These are phyloP conservation scores for Quercus gilva DNA, from an alignment of 306 rosid genomes.

Conservation along the genomic window DNA sequence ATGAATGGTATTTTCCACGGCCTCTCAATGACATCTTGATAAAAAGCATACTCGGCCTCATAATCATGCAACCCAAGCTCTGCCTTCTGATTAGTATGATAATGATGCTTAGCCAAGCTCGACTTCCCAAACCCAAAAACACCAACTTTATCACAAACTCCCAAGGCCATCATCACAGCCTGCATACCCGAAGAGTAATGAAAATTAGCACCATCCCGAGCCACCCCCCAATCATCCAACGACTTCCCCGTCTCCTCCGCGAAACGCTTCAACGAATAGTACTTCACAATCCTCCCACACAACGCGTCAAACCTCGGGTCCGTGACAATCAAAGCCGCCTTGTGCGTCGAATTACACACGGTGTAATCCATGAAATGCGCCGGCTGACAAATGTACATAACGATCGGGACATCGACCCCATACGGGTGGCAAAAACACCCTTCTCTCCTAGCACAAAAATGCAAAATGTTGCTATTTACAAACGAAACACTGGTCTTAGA, in stretches of 20 bases:
- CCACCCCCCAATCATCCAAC: slow-evolving; percentile 64
- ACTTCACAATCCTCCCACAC: slow-evolving; percentile 80
- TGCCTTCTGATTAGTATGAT: slow-evolving; percentile 86
- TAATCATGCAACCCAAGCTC: slow-evolving; percentile 93
- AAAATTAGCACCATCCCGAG: slow-evolving; percentile 70
- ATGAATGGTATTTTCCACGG: slow-evolving; percentile 67
- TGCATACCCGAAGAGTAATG: slow-evolving; percentile 99
- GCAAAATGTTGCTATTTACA: slow-evolving; percentile 86
- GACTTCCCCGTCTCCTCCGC: slow-evolving; percentile 66
- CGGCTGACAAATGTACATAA: slow-evolving; percentile 93
- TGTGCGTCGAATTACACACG: slow-evolving; percentile 68
- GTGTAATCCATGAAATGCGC: slow-evolving; percentile 83
- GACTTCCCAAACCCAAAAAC: slow-evolving; percentile 90
- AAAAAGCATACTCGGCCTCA: slow-evolving; percentile 86
- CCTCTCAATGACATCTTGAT: slow-evolving; percentile 62
- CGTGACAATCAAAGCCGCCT: slow-evolving; percentile 67
- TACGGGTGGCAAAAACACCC: slow-evolving; percentile 94
- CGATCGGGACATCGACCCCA: slow-evolving; percentile 60
- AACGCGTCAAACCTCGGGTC: slow-evolving; percentile 82
- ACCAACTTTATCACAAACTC: slow-evolving; percentile 81
- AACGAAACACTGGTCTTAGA: slow-evolving; percentile 78
- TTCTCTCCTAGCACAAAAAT: slow-evolving; percentile 77
- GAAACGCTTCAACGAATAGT: slow-evolving; percentile 79
- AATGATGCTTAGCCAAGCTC: slow-evolving; percentile 75
- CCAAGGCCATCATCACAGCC: slow-evolving; percentile 88